phyloP scores from a whole-genome alignment of 202 grass and related monocot genomes.

The Carex arenaria region DNA sequence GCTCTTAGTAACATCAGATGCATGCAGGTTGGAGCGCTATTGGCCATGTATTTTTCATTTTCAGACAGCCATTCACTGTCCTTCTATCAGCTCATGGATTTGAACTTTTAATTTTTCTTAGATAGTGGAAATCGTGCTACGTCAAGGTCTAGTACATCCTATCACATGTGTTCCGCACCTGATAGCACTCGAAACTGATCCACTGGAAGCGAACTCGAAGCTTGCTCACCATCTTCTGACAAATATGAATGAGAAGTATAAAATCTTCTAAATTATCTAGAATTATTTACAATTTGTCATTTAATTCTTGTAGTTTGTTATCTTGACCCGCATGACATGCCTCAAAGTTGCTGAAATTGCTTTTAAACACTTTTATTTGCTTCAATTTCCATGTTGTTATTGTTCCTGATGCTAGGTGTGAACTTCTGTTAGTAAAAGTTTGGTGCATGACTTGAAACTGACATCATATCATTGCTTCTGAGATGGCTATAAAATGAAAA shows the following conservation, averaged over 20 bases:
- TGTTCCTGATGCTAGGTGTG: background rate
- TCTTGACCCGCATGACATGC: background rate
- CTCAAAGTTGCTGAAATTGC: background rate
- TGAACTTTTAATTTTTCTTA: constrained; percentile 26
- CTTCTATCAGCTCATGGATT: background rate
- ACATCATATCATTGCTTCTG: background rate
- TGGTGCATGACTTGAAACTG: background rate
- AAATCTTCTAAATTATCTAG: constrained; percentile 10
- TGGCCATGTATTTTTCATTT: background rate
- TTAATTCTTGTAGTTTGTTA: background rate
- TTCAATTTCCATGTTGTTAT: background rate
- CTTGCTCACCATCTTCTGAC: constrained; percentile 91
- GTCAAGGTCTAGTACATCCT: constrained; percentile 97
- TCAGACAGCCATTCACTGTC: background rate
- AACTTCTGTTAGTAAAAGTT: background rate
- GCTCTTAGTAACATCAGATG: background rate
- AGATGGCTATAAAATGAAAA: background rate
- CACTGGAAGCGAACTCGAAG: constrained; percentile 79
- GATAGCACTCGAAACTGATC: constrained; percentile 98
- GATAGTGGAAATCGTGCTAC: constrained; percentile 99
- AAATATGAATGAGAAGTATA: constrained; percentile 99
- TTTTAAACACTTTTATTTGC: background rate
- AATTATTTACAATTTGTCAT: background rate
- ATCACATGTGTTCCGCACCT: constrained; percentile 97
- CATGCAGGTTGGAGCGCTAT: background rate